A percentile compares a stretch with the other conserved stretches of the same genome.
phyloP scores from a whole-genome alignment of 352 stramenopile genomes.

The Pythium vanterpoolii region DNA sequence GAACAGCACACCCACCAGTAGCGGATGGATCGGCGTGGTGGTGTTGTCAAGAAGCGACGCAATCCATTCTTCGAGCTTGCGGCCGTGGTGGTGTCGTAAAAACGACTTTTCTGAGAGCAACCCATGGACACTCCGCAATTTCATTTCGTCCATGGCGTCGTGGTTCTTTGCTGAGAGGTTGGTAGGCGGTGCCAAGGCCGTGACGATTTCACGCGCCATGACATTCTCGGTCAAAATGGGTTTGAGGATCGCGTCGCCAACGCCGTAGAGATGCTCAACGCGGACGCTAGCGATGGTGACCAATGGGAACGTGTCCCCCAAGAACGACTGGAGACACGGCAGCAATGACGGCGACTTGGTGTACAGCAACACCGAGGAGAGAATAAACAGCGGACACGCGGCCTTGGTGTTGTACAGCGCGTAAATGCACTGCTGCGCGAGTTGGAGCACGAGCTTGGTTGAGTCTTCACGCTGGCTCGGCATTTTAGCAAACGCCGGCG shows the following conservation, averaged over 20 bases:
- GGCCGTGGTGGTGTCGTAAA: constrained; percentile 51
- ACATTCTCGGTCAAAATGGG: constrained; percentile 63
- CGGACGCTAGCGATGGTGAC: constrained; percentile 20
- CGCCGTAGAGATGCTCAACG: constrained; percentile 57
- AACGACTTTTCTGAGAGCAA: constrained; percentile 68
- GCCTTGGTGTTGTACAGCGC: constrained; percentile 49
- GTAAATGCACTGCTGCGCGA: constrained; percentile 61
- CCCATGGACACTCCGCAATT: constrained; percentile 44
- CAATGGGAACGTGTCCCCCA: constrained; percentile 14
- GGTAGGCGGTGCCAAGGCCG: constrained; percentile 29
- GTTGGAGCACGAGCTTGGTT: constrained; percentile 40
- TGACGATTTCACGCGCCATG: constrained; percentile 54
- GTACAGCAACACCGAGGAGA: constrained; percentile 65
- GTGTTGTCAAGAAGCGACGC: constrained; percentile 35
- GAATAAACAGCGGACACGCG: constrained; percentile 51
- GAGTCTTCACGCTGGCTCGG: constrained; percentile 57
- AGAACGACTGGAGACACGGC: constrained; percentile 35
- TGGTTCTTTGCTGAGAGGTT: constrained; percentile 32
- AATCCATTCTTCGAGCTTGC: constrained; percentile 56
- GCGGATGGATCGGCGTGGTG: constrained; percentile 45
- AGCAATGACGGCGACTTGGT: constrained; percentile 59
- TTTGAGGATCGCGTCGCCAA: constrained; percentile 64
- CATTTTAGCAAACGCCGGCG: constrained; percentile 49
- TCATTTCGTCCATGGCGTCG: constrained; percentile 46
- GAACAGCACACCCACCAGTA: constrained; percentile 48